Evolutionary conservation across 306 rosid genomes (phyloP).

Genomic region (Begonia masoniana): DNA sequence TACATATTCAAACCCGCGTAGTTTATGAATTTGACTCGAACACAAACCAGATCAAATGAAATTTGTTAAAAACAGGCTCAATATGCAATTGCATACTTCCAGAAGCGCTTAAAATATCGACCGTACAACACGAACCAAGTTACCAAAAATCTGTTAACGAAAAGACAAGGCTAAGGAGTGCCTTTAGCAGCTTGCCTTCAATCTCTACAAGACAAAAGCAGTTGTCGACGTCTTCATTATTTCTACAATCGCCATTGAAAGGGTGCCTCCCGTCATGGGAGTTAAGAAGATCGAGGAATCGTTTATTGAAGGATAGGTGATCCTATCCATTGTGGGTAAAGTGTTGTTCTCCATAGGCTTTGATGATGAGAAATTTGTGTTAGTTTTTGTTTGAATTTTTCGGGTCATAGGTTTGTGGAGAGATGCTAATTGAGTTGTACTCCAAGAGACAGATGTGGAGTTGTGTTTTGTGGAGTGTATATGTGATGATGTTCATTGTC

Average conservation of each 20-base stretch:
- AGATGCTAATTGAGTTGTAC: too few relatives aligned
- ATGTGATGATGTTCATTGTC: too few relatives aligned
- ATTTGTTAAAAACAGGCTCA: slow-evolving; percentile 36
- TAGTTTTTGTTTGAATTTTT: too few relatives aligned
- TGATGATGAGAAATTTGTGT: too few relatives aligned
- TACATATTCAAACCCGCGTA: too few relatives aligned
- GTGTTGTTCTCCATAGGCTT: too few relatives aligned
- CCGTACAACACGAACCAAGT: slow-evolving; percentile 61
- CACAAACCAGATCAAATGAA: too few relatives aligned
- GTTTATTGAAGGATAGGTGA: slow-evolving; percentile 77
- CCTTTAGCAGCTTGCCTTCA: slow-evolving; percentile 64
- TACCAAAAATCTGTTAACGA: slow-evolving; percentile 44
- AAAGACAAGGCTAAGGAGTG: slow-evolving; percentile 55
- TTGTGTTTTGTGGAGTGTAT: too few relatives aligned
- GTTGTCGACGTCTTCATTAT: slow-evolving; percentile 62
- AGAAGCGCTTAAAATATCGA: slow-evolving; percentile 58
- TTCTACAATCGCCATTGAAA: slow-evolving; percentile 78
- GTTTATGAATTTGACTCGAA: too few relatives aligned
- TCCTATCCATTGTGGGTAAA: neutral
- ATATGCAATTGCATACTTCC: slow-evolving; percentile 86
- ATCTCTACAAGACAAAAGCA: slow-evolving; percentile 94
- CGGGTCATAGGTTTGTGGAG: too few relatives aligned
- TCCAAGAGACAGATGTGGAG: too few relatives aligned
- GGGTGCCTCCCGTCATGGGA: slow-evolving; percentile 86
- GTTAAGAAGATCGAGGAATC: slow-evolving; percentile 55